These are phyloP conservation scores for Lactifluus rugatus DNA, from an alignment of 768 basidiomycete genomes.

Conservation along the genomic window DNA sequence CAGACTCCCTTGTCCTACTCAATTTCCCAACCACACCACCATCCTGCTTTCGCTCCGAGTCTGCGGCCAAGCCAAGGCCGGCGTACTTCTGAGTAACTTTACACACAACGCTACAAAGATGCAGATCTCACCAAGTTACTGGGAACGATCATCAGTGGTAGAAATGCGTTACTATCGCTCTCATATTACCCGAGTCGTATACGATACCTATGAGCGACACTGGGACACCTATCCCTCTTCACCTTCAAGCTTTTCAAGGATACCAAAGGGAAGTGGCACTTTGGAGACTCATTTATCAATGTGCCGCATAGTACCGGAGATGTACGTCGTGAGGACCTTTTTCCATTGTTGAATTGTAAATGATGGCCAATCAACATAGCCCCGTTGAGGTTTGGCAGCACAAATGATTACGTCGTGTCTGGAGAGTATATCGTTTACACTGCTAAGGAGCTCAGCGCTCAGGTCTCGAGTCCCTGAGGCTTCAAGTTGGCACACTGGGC, in stretches of 20 bases:
- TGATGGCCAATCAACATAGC: slow-evolving; percentile 34
- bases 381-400: slow-evolving; percentile 82
- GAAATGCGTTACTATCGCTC: slow-evolving; percentile 59
- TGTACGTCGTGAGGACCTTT: slow-evolving; percentile 34
- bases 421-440: slow-evolving; percentile 66
- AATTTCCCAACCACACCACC: slow-evolving; percentile 59
- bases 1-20: slow-evolving; percentile 38
- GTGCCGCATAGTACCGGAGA: slow-evolving; percentile 59
- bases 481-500: too few species aligned
- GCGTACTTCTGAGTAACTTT: slow-evolving; percentile 72
- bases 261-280: slow-evolving; percentile 41
- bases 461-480: slow-evolving; percentile 62
- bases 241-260: slow-evolving; percentile 46
- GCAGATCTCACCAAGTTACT: slow-evolving; percentile 56
- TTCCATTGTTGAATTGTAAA: neutral
- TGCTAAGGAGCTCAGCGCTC: too few species aligned
- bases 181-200: too few species aligned
- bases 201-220: slow-evolving; percentile 39
- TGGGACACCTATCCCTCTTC: slow-evolving; percentile 66
- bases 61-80: slow-evolving; percentile 37
- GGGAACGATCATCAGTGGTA: slow-evolving; percentile 65
- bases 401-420: slow-evolving; percentile 72
- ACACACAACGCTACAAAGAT: slow-evolving; percentile 69
- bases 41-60: slow-evolving; percentile 65
- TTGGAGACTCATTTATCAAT: slow-evolving; percentile 45